Evolutionary conservation across 345 rosid species (phyloP).

Genomic region (Stellera chamaejasme): DNA sequence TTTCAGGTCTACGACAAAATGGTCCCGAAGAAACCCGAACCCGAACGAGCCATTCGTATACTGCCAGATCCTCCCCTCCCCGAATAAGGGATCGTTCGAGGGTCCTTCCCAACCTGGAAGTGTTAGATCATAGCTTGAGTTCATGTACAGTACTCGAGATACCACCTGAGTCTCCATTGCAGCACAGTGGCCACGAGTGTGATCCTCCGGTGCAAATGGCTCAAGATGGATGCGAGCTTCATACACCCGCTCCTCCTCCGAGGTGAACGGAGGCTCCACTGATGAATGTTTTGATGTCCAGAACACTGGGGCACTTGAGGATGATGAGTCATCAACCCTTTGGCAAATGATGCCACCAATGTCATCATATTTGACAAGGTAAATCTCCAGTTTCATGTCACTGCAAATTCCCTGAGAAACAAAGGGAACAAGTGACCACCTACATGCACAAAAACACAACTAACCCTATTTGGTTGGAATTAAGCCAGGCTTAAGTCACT

Average conservation of each 20-base stretch:
- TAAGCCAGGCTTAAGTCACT: too few species aligned
- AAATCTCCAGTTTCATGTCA: slow-evolving; percentile 59
- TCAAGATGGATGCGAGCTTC: slow-evolving; percentile 40
- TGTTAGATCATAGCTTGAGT: slow-evolving; percentile 49
- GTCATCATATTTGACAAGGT: slow-evolving; percentile 68
- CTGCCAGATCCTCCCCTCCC: slow-evolving; percentile 85
- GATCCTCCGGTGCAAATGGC: slow-evolving; percentile 25
- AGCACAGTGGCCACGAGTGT: slow-evolving; percentile 3
- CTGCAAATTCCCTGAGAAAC: slow-evolving; percentile 58
- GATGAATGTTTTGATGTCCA: slow-evolving; percentile 53
- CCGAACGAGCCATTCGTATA: slow-evolving; percentile 67
- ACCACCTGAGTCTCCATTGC: slow-evolving; percentile 28
- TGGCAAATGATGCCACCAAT: slow-evolving; percentile 66
- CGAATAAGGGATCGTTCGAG: slow-evolving; percentile 27
- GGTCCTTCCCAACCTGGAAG: slow-evolving; percentile 32
- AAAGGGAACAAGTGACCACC: slow-evolving; percentile 7
- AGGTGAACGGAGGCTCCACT: slow-evolving; percentile 38
- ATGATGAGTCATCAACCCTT: slow-evolving; percentile 49
- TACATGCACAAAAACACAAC: too few species aligned
- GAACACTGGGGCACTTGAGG: slow-evolving; percentile 52
- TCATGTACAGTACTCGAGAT: slow-evolving; percentile 44
- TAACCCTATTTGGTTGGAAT: too few species aligned
- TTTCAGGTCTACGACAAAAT: slow-evolving; percentile 53
- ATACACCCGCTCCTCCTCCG: slow-evolving; percentile 42
- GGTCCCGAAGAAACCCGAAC: slow-evolving; percentile 71